Conservation (phyloP, 1,139 yeast genomes). For the Pichia sp. region DNA sequence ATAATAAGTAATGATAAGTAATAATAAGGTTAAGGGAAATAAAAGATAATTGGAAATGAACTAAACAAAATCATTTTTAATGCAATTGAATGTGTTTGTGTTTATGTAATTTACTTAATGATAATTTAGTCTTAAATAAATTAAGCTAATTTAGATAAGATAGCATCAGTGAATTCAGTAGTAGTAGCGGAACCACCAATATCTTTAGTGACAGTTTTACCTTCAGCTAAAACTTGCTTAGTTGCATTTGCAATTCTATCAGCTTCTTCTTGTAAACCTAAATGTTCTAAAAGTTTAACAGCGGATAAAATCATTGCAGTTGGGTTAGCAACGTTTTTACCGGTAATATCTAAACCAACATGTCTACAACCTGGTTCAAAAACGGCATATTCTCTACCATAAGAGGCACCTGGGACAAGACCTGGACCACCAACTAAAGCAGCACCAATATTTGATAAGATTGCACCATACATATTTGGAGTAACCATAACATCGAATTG, state of each 20-base stretch:
- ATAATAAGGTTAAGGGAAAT: no score
- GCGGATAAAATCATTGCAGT: constrained; percentile 94
- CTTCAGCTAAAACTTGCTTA: constrained; percentile 82
- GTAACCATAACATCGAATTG: constrained; percentile 97
- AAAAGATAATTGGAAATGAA: no score
- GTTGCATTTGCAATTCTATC: constrained; percentile 85
- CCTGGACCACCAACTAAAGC: constrained; percentile 99
- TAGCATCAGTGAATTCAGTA: constrained; percentile 87
- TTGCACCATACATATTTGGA: constrained; percentile 97
- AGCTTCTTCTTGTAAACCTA: constrained; percentile 80
- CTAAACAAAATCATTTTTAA: no score
- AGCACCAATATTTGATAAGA: constrained; percentile 95
- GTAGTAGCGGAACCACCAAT: constrained; percentile 88
- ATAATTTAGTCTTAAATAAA: not conserved
- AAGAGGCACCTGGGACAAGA: constrained; percentile 96
- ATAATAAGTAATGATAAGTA: no score
- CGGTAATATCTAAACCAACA: constrained; percentile 95
- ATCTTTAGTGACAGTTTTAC: constrained; percentile 72
- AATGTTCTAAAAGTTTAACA: constrained; percentile 87
- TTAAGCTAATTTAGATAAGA: constrained; percentile 52
- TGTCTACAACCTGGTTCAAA: constrained; percentile 99
- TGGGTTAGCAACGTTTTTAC: constrained; percentile 94
- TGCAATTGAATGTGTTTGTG: no score
- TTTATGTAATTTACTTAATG: not conserved
- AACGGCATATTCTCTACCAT: constrained; percentile 95